Conservation (phyloP, 2,329 filamentous ascomycete genomes). For the Beauveria sp. region DNA sequence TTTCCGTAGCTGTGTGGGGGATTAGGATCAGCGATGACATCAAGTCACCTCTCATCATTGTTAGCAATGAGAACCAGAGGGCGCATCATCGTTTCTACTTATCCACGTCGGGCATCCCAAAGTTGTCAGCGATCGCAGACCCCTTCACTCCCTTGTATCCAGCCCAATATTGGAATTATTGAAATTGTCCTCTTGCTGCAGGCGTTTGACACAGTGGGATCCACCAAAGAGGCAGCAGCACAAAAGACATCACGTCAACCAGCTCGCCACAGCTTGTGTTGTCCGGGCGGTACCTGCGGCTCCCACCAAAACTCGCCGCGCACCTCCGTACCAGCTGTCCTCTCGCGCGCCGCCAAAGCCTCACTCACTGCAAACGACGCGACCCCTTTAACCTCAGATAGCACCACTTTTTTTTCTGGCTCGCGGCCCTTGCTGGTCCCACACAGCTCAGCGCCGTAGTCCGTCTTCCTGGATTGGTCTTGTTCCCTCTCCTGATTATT, state of each 20-base stretch:
- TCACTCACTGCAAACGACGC: conserved; percentile 4
- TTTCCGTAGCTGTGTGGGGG: neutral
- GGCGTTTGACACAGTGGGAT: neutral
- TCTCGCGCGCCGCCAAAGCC: neutral
- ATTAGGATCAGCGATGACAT: neutral
- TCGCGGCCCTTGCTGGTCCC: conserved; percentile 1
- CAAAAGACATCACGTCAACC: neutral
- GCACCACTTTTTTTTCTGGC: conserved; percentile 8
- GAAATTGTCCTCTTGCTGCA: neutral
- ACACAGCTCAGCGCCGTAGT: conserved; percentile 1
- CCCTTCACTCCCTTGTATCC: neutral
- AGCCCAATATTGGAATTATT: neutral
- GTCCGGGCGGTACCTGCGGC: neutral
- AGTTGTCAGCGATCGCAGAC: neutral
- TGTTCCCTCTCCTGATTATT: conserved; percentile 7
- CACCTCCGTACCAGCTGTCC: neutral
- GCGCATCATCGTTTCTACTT: neutral
- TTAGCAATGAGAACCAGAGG: neutral
- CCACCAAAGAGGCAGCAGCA: neutral
- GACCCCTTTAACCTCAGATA: conserved; percentile 8
- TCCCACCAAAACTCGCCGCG: neutral
- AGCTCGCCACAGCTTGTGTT: neutral
- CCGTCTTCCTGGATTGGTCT: neutral
- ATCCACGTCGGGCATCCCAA: neutral
- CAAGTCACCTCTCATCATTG: neutral